Conservation (phyloP, 164 flowering plant genomes). For the Vitis amurensis region DNA sequence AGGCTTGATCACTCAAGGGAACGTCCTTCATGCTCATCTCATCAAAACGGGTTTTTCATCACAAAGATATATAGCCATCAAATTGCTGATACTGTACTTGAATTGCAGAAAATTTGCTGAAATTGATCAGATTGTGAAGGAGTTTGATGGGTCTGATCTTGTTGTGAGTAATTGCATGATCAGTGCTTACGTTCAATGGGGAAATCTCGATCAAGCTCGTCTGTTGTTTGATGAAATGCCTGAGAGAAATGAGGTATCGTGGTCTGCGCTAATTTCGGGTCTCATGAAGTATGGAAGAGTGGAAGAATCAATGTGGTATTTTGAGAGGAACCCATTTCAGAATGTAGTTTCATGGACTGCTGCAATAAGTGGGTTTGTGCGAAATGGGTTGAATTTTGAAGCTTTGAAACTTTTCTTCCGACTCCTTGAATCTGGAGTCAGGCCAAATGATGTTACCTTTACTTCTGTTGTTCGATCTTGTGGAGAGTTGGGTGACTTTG, state of each 20-base stretch:
- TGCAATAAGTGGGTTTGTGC: slow-evolving; percentile 48
- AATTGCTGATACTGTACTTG: slow-evolving; percentile 36
- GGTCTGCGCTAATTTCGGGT: slow-evolving; percentile 44
- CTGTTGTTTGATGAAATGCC: slow-evolving; percentile 56
- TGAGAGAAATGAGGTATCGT: slow-evolving; percentile 44
- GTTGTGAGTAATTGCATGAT: slow-evolving; percentile 38
- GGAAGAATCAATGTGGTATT: slow-evolving; percentile 38
- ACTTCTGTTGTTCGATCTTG: slow-evolving; percentile 45
- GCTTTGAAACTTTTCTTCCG: slow-evolving; percentile 37
- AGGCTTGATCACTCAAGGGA: slow-evolving; percentile 30
- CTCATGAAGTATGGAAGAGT: slow-evolving; percentile 40
- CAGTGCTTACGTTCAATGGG: slow-evolving; percentile 32
- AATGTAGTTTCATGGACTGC: slow-evolving; percentile 50
- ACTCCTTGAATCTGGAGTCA: slow-evolving; percentile 34
- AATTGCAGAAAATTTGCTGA: slow-evolving; percentile 22
- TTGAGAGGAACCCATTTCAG: slow-evolving; percentile 41
- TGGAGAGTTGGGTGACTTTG: slow-evolving; percentile 30
- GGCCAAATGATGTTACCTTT: slow-evolving; percentile 56
- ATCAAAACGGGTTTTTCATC: slow-evolving; percentile 43
- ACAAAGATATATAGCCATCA: slow-evolving; percentile 27
- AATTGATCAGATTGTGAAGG: slow-evolving; percentile 32
- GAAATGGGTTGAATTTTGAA: slow-evolving; percentile 37
- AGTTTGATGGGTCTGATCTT: slow-evolving; percentile 34
- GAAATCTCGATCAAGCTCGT: slow-evolving; percentile 32
- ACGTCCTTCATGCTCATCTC: slow-evolving; percentile 44